Evolutionary conservation across 73 alveolate genomes (phyloP), one percentile per base, ranked within the genome.

Genomic region (Paramecium sonneborni): DNA sequence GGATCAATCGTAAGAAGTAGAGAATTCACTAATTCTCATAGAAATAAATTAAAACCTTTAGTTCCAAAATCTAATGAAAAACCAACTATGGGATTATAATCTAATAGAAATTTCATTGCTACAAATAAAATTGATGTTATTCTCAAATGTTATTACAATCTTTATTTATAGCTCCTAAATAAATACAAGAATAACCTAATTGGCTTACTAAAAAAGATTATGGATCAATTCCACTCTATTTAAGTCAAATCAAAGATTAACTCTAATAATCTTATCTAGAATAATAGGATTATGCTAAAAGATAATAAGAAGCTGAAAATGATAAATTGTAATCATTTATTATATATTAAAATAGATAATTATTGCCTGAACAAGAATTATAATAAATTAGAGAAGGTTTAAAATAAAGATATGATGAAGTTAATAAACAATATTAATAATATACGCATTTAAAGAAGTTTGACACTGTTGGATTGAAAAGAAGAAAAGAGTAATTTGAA

Each of bases 121-220:
- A 21, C 97, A 20, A 93, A 94, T 76, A 96, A 95, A 1, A 93
- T 94, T 32, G 97, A 94, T 56, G 93, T 76, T 89, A 34, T 88
- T 92, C 39, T 85, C 55, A 74, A 74, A 39, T 74, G 58, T 74
- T 12, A n/a, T 12, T 74, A 32, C 1, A 0, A 12, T 12, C 37
- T 32, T 76, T 74, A 62, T 69, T 96, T 84, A 95, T 95, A 55
- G 88, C 96, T 21, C 94, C 96, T 34, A 94, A 93, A 74, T 26
- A 58, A 46, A 24, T 7, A n/a, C 37, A 85, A 28, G 56, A 55
- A 48, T 69, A 79, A 23, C 1, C 18, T 48, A 48, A 93, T 76
- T 93, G 93, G 92, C 55, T 94, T 30, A 76, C 38, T 35, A 94
- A 94, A 92, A 88, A 88, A 69, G 85, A 86, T 9, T 94, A 93